Evolutionary conservation across 176 grass and related monocot genomes (phyloP), one percentile per base, ranked within the genome.

Genomic region (Phyllostachys edulis): DNA sequence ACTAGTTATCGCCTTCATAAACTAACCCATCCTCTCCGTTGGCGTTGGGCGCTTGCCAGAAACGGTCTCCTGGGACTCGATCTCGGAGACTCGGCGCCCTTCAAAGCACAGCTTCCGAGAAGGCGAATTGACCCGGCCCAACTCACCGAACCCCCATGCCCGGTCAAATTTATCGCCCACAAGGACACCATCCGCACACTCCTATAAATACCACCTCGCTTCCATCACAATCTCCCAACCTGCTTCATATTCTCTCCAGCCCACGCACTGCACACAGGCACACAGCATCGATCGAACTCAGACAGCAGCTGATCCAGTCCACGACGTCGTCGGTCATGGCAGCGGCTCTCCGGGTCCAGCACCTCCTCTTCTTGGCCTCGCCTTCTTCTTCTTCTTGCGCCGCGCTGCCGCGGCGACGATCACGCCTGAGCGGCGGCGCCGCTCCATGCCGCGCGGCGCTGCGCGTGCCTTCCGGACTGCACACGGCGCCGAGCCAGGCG

Each of bases 151-250:
- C n/a, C 11, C 69, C 5, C 5, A 77, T 18, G 9, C 46, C 5
- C 3, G 27, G 77, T 80, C 77, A 80, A 67, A 66, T 10, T 20
- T 17, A 56, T 39, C 73, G 4, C 32, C 50, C 34, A 56, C 32
- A 34, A 2, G 32, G 32, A 34, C 32, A 34, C 32, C 32, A 2
- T 34, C 32, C 32, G 32, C 32, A 14, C 39, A 1, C 2, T 63
- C 63, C 78, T 80, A 80, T 56, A 77, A 55, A 80, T 68, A 26
- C 21, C 78, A 26, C 7, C 50, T 51, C 12, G 56, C 39, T 11
- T 1, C 23, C 56, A 41, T 42, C 6, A 6, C 37, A 0, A 10
- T 42, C 57, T 27, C 15, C 51, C 51, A 54, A 5, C 5, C 51
- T 0, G 1, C 21, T 18, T 42, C n/a, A n/a, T n/a, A n/a, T n/a